Evolutionary conservation across 495 filamentous ascomycete species (phyloP).

Genomic region (Corynascus novoguineensis): DNA sequence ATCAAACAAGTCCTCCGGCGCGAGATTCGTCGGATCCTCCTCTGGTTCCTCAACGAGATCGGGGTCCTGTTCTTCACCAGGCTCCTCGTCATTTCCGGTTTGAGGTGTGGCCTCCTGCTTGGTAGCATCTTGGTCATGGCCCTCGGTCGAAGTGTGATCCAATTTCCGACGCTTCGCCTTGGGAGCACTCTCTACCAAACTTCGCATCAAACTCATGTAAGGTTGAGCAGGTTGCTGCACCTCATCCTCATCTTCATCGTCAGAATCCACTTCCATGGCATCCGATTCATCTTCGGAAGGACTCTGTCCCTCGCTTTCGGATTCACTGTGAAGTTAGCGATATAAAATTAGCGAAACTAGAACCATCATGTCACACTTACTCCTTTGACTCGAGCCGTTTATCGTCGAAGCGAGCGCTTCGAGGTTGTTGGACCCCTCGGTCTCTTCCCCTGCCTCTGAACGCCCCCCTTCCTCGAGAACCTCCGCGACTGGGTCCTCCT

Average conservation of each 20-base stretch:
- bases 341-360: background rate
- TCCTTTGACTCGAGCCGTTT: conserved; percentile 34
- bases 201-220: conserved; percentile 63
- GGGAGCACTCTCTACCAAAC: conserved; percentile 52
- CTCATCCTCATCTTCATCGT: conserved; percentile 37
- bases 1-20: conserved; percentile 32
- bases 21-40: conserved; percentile 40
- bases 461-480: conserved; percentile 23
- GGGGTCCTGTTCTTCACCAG: conserved; percentile 23
- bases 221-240: conserved; percentile 37
- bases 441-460: conserved; percentile 20
- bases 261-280: conserved; percentile 46
- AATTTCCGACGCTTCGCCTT: conserved; percentile 65
- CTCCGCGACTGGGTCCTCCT: conserved; percentile 26
- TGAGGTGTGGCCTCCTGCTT: conserved; percentile 12
- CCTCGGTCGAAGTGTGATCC: conserved; percentile 32
- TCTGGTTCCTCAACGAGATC: conserved; percentile 33
- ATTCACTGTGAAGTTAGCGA: conserved; percentile 7
- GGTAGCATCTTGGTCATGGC: conserved; percentile 7
- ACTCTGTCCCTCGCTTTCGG: conserved; percentile 16
- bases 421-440: conserved; percentile 22
- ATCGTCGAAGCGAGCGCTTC: conserved; percentile 32
- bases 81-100: conserved; percentile 17
- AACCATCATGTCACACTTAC: conserved; percentile 17
- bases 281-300: conserved; percentile 33